Conservation (phyloP, 257 asterid species). For the Eustoma russellianum region DNA sequence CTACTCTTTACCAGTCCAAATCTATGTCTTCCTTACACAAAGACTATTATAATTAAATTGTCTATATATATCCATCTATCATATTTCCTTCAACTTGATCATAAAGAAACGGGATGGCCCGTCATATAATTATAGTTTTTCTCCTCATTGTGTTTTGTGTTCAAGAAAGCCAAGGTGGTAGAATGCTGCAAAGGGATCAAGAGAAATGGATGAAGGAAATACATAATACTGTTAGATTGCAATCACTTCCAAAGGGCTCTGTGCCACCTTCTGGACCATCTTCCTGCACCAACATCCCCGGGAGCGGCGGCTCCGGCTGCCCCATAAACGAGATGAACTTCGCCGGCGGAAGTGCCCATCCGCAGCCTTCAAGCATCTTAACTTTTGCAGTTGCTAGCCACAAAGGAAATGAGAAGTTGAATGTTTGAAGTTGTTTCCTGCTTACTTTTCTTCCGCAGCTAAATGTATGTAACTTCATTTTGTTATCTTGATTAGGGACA, state of each 20-base stretch:
- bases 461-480: too few species aligned
- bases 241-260: slow-evolving; percentile 33
- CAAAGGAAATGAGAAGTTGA: slow-evolving; percentile 8
- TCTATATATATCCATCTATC: not conserved
- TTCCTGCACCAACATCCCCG: slow-evolving; percentile 67
- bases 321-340: slow-evolving; percentile 18
- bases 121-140: slow-evolving; percentile 1
- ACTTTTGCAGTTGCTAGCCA: slow-evolving; percentile 7
- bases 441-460: not conserved
- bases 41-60: too few species aligned
- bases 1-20: slow-evolving; percentile 10
- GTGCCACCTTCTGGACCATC: slow-evolving; percentile 62
- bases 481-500: too few species aligned
- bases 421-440: not conserved
- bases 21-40: slow-evolving; percentile 4
- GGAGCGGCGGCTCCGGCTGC: slow-evolving; percentile 28
- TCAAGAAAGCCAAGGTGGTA: slow-evolving; percentile 10
- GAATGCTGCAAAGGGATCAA: slow-evolving; percentile 20
- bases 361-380: slow-evolving; percentile 7
- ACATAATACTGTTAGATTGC: not conserved
- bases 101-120: slow-evolving; percentile 19
- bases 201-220: slow-evolving; percentile 3
- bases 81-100: not conserved
- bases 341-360: slow-evolving; percentile 12
- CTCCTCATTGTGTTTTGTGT: not conserved